phyloP scores from a whole-genome alignment of 345 rosid genomes.

The Sapria himalayana region DNA sequence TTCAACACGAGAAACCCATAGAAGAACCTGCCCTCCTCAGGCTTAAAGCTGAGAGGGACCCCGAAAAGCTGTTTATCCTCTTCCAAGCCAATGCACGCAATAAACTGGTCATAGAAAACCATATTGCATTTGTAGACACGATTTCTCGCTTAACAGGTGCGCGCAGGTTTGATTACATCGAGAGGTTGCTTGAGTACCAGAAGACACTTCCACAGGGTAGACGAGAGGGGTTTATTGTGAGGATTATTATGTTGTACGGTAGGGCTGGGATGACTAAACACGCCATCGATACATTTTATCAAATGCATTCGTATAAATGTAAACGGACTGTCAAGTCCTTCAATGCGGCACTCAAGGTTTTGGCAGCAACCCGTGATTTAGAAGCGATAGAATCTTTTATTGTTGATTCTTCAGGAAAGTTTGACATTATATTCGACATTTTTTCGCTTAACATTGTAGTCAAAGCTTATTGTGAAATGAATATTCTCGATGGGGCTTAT shows the following conservation, averaged over 20 bases:
- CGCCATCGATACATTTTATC: slow-evolving; percentile 32
- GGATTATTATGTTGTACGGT: slow-evolving; percentile 68
- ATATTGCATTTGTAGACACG: slow-evolving; percentile 57
- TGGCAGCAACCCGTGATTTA: slow-evolving; percentile 25
- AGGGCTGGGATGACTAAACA: slow-evolving; percentile 61
- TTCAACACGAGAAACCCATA: slow-evolving; percentile 11
- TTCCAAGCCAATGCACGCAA: slow-evolving; percentile 55
- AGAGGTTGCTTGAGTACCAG: slow-evolving; percentile 66
- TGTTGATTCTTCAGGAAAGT: slow-evolving; percentile 17
- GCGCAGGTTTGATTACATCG: slow-evolving; percentile 41
- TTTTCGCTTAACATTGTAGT: slow-evolving; percentile 38
- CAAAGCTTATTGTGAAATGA: slow-evolving; percentile 38
- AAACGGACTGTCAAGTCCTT: slow-evolving; percentile 52
- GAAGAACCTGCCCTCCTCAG: slow-evolving; percentile 49
- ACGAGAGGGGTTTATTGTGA: slow-evolving; percentile 62
- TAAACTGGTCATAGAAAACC: slow-evolving; percentile 36
- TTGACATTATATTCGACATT: slow-evolving; percentile 22
- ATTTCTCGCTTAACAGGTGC: slow-evolving; percentile 59
- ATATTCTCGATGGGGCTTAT: slow-evolving; percentile 34
- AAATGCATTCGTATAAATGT: slow-evolving; percentile 46
- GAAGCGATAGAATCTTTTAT: slow-evolving; percentile 30
- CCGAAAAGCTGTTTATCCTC: slow-evolving; percentile 41
- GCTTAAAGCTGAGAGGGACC: slow-evolving; percentile 66
- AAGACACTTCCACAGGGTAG: slow-evolving; percentile 63
- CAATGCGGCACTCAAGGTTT: slow-evolving; percentile 49